These are phyloP conservation scores for Trapa incisa DNA, from an alignment of 345 rosid species.

Conservation along the genomic window DNA sequence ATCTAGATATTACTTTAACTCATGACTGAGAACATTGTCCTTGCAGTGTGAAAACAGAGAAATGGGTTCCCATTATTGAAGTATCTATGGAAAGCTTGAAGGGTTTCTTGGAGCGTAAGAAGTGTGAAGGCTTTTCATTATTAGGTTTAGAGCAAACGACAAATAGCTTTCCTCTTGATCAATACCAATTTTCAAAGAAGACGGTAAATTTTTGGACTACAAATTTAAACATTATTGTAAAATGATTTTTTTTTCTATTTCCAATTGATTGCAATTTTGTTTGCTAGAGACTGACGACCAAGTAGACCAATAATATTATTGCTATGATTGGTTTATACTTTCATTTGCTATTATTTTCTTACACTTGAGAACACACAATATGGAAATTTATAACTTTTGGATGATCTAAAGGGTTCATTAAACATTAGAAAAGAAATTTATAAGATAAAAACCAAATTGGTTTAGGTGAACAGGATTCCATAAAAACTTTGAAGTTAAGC, in stretches of 20 bases:
- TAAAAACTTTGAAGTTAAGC: too few species aligned
- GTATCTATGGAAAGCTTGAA: conserved; percentile 71
- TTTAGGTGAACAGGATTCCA: too few species aligned
- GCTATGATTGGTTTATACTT: background rate
- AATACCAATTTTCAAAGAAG: conserved; percentile 51
- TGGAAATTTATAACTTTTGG: too few species aligned
- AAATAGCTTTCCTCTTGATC: conserved; percentile 67
- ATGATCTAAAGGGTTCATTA: too few species aligned
- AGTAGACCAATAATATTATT: background rate
- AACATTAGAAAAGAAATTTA: too few species aligned
- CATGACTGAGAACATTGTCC: conserved; percentile 1
- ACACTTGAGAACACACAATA: too few species aligned
- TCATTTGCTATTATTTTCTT: too few species aligned
- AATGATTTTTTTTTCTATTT: background rate
- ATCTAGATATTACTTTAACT: background rate
- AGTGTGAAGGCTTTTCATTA: conserved; percentile 74
- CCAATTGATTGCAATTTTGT: background rate
- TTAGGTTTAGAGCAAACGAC: conserved; percentile 94
- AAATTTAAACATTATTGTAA: too few species aligned
- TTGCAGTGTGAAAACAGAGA: conserved; percentile 86
- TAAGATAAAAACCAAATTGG: too few species aligned
- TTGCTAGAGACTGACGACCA: background rate
- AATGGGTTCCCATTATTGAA: conserved; percentile 89
- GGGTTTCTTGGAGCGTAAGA: conserved; percentile 69
- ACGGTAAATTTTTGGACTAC: conserved; percentile 32